phyloP scores from a whole-genome alignment of 2,329 filamentous ascomycete species.

The Stylonectria norvegica region DNA sequence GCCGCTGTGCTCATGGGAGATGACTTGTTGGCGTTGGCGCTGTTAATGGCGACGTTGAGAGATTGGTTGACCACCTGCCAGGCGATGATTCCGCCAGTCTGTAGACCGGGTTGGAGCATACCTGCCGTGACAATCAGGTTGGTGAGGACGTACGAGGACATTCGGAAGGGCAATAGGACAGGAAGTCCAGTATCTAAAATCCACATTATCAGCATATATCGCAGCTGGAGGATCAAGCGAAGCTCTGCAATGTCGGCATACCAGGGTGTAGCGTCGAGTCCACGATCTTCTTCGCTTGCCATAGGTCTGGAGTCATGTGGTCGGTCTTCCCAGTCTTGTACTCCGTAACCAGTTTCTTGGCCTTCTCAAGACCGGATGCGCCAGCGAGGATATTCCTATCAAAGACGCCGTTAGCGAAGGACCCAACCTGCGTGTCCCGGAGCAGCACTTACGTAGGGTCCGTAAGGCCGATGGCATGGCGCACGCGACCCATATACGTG shows the following conservation, averaged over 20 bases:
- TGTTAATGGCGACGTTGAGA: constrained; percentile 97
- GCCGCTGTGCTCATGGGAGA: constrained; percentile 78
- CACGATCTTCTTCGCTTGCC: constrained; percentile 94
- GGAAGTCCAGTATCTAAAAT: constrained; percentile 82
- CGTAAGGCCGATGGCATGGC: constrained; percentile 82
- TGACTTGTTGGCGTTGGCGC: constrained; percentile 96
- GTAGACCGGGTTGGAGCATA: constrained; percentile 89
- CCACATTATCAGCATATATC: constrained; percentile 9
- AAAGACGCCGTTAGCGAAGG: too few species aligned
- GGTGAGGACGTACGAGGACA: constrained; percentile 92
- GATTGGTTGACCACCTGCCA: constrained; percentile 98
- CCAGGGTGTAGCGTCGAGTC: constrained; percentile 95
- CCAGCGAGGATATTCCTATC: constrained; percentile 87
- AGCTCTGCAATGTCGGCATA: constrained; percentile 40
- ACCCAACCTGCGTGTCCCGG: background rate
- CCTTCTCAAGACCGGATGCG: constrained; percentile 72
- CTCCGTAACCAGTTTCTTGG: constrained; percentile 73
- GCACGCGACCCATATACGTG: constrained; percentile 93
- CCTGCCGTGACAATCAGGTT: constrained; percentile 93
- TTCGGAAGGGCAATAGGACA: constrained; percentile 91
- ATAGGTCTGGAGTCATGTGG: constrained; percentile 85
- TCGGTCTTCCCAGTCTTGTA: constrained; percentile 83
- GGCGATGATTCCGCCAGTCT: constrained; percentile 76
- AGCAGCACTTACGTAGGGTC: constrained; percentile 78
- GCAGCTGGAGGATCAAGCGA: background rate